Base-by-base conservation (phyloP, 352 stramenopile species). In the Phytophthora uliginosa region DNA sequence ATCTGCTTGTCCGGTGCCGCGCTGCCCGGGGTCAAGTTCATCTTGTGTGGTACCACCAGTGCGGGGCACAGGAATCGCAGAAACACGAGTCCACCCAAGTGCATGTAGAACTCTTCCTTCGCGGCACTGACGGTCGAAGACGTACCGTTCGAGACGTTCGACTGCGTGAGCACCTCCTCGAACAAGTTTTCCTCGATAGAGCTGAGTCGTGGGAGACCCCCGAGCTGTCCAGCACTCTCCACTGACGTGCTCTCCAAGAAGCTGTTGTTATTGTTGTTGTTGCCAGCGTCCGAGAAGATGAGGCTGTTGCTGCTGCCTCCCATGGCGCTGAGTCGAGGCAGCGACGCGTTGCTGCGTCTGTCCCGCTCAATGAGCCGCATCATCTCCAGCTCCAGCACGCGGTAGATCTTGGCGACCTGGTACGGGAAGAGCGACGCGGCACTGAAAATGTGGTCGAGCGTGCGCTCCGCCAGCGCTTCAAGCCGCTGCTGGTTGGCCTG, bases 361-460 rank as follows among this genome's bases (percentile, higher is more conserved):
- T 92, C 86, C 5, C 82, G 75, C 59, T 93, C 84, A 33, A 95
- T 76, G 24, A 95, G 68, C n/a, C 85, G 77, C 55, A 86, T 62
- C 87, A 95, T 95, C 66, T 95, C 84, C 10, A 80, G 42, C 59
- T 95, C 86, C 52, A 95, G 58, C 4, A 92, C 79, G 36, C 82
- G 80, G 52, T 95, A 95, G 71, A 95, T 85, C 72, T 91, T 91
- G 66, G 87, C 87, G 40, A 95, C 77, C 59, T 92, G 86, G 59
- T 92, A 93, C 18, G 87, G 87, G 60, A 93, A 95, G 1, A 91
- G 71, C 26, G 74, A 58, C 28, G 78, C 74, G 13, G 85, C 71
- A 45, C 64, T 73, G 47, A 88, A 89, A 24, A 95, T 82, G 4
- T 57, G 54, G 42, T 85, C 78, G 7, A 95, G 57, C 4, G 90